Evolutionary conservation across 345 rosid species (phyloP).

Genomic region (Viola odorata): DNA sequence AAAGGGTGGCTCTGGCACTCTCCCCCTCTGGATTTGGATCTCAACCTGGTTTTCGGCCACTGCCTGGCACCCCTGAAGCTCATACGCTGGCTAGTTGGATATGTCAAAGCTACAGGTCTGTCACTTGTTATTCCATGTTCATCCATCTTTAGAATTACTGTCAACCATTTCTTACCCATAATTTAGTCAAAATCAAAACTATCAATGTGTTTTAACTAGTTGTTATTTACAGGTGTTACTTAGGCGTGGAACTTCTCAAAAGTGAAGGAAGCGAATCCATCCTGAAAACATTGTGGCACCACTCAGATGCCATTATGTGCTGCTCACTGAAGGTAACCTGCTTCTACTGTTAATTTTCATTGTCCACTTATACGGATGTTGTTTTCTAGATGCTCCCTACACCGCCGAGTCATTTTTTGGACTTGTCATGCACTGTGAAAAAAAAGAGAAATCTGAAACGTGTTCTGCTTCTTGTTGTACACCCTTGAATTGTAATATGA

Average conservation of each 20-base stretch:
- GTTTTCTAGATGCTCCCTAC: too few relatives aligned
- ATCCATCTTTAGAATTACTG: too few relatives aligned
- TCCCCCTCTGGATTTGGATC: slow-evolving; percentile 88
- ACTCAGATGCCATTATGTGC: slow-evolving; percentile 80
- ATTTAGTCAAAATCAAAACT: neutral
- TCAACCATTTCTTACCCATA: too few relatives aligned
- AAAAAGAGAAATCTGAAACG: too few relatives aligned
- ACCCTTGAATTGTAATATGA: too few relatives aligned
- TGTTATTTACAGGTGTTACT: slow-evolving; percentile 50
- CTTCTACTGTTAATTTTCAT: neutral
- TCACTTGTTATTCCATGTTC: neutral
- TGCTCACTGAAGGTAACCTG: slow-evolving; percentile 60
- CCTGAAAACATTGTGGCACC: slow-evolving; percentile 87
- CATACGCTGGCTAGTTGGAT: slow-evolving; percentile 99
- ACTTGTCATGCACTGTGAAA: too few relatives aligned
- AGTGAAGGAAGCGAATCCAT: slow-evolving; percentile 65
- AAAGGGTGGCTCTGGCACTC: slow-evolving; percentile 96
- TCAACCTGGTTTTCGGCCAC: slow-evolving; percentile 70
- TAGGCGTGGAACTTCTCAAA: slow-evolving; percentile 87
- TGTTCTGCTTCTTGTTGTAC: too few relatives aligned
- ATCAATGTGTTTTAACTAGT: neutral
- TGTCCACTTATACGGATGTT: neutral
- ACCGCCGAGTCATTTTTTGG: too few relatives aligned
- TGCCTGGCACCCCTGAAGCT: slow-evolving; percentile 95
- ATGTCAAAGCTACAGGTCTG: slow-evolving; percentile 83